phyloP scores from a whole-genome alignment of 495 filamentous ascomycete genomes.

The Xylaria castorea region DNA sequence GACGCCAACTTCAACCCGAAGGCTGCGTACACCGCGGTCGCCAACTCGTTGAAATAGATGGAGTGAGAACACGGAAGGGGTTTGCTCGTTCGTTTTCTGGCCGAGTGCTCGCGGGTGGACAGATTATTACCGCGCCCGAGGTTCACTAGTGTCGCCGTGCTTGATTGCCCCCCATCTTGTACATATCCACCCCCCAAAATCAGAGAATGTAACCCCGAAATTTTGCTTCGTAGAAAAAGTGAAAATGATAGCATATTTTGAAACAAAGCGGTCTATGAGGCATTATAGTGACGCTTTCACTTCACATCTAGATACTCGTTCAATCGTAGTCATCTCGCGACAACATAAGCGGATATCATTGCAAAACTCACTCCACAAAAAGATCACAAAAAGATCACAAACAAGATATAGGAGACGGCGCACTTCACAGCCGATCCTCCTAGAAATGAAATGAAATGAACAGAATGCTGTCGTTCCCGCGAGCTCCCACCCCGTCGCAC shows the following conservation, averaged over 20 bases:
- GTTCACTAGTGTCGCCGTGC: neutral
- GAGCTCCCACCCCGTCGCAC: neutral
- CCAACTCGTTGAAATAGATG: conserved; percentile 52
- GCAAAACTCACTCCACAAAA: neutral
- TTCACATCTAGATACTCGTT: neutral
- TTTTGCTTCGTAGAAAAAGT: neutral
- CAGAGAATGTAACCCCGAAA: neutral
- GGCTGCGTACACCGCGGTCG: conserved; percentile 67
- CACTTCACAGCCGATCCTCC: neutral
- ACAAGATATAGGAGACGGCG: neutral
- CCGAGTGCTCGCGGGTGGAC: neutral
- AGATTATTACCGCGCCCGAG: neutral
- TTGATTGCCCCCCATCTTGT: conserved; percentile 2
- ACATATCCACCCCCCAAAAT: neutral
- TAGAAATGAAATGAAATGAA: neutral
- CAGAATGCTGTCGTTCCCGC: neutral
- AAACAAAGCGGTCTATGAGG: neutral
- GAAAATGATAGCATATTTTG: neutral
- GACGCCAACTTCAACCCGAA: conserved; percentile 69
- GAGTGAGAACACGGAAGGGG: neutral
- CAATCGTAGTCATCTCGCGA: neutral
- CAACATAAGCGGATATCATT: conserved; percentile 27
- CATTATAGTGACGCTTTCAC: neutral
- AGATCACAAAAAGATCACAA: too few relatives aligned
- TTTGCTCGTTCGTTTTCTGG: neutral